Conservation (phyloP, 208 protist species). For the Sergeia podlipaevii region DNA sequence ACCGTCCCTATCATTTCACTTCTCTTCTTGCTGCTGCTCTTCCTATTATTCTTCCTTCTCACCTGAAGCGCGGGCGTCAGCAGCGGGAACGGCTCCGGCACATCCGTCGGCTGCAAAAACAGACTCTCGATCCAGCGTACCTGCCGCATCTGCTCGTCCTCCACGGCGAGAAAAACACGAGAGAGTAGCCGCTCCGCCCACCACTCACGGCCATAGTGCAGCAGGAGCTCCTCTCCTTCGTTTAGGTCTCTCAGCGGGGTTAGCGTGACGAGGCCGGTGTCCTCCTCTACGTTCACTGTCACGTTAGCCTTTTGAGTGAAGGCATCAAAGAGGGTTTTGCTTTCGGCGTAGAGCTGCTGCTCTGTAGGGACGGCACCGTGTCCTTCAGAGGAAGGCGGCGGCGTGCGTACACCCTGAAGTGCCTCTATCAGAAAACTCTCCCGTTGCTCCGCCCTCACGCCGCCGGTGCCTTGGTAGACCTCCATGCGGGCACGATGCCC, state of each 20-base stretch:
- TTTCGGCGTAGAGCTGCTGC: slow-evolving; percentile 22
- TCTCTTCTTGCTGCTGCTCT: background rate
- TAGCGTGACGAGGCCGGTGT: slow-evolving; percentile 46
- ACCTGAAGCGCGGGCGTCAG: slow-evolving; percentile 24
- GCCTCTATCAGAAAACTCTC: slow-evolving; percentile 16
- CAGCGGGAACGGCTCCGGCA: slow-evolving; percentile 46
- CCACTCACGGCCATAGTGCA: slow-evolving; percentile 88
- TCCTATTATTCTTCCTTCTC: slow-evolving; percentile 1
- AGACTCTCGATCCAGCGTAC: slow-evolving; percentile 77
- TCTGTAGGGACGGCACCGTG: slow-evolving; percentile 6
- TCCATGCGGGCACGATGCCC: slow-evolving; percentile 54
- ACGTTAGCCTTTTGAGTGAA: slow-evolving; percentile 75
- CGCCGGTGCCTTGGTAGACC: slow-evolving; percentile 53
- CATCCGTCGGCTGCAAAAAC: slow-evolving; percentile 38
- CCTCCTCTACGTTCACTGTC: slow-evolving; percentile 42
- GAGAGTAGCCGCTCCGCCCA: slow-evolving; percentile 75
- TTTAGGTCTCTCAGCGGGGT: slow-evolving; percentile 54
- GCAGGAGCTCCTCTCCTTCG: slow-evolving; percentile 69
- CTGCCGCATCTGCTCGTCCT: slow-evolving; percentile 36
- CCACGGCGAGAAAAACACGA: slow-evolving; percentile 42
- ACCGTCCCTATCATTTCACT: background rate
- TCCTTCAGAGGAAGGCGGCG: background rate
- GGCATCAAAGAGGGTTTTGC: slow-evolving; percentile 28
- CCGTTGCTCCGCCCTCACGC: slow-evolving; percentile 19
- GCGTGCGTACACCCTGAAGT: slow-evolving; percentile 3